Evolutionary conservation across 2,329 filamentous ascomycete species (phyloP), one percentile per base, ranked within the genome.

Genomic region (Colletotrichum chrysophilum): DNA sequence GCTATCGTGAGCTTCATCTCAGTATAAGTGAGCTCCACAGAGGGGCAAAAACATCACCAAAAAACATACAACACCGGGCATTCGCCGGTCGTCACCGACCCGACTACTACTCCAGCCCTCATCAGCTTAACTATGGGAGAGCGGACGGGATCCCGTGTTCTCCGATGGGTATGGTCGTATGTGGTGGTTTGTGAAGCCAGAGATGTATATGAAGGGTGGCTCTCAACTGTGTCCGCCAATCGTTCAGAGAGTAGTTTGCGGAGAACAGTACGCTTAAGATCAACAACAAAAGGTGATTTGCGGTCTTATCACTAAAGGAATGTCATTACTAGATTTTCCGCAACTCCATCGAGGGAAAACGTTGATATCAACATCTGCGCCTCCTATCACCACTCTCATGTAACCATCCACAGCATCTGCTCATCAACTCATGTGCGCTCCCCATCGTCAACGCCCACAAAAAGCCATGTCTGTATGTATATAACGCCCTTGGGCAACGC

Each of bases 21-120:
- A 24, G 43, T 52, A 13, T 21, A 55, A 26, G n/a, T 13, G 34
- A 36, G 43, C 18, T 36, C 70, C 26, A 60, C 32, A 62, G 55
- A 62, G 34, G 18, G 36, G 26, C 36, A 55, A 69, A 69, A 38
- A 32, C 16, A 73, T 34, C 38, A 8, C 43, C 48, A 66, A 66
- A 66, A 71, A 52, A 71, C 70, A 71, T 71, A 66, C 62, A 72
- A 68, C 62, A 72, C 62, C 62, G 61, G 70, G 70, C 52, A 68
- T 71, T 71, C 70, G 61, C 70, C 56, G 69, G 69, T 71, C 69
- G 69, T 71, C 68, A 71, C 68, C 68, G 68, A 71, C 68, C 68
- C 68, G 55, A 71, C 68, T 65, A 64, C 68, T 66, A 69, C 52
- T 64, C 64, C 65, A 18, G 70, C 65, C 38, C 70, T 73, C 65